Evolutionary conservation across 2,329 filamentous ascomycete genomes (phyloP), one percentile per base, ranked within the genome.

Genomic region (Hypoxylon rubiginosum): DNA sequence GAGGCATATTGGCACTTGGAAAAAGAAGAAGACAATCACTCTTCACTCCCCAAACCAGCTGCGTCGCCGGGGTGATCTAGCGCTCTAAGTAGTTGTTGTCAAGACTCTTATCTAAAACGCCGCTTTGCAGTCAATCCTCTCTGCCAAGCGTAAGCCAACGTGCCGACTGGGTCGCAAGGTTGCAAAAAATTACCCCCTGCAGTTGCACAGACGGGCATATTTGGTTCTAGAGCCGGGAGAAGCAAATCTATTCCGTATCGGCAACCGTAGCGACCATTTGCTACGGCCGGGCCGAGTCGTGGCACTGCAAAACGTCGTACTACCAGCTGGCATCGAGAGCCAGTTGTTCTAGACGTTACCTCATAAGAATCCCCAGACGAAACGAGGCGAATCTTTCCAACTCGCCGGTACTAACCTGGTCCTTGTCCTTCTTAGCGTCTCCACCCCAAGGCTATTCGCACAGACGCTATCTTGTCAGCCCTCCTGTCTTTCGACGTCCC

Each of bases 391-490:
- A 60, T 67, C 52, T 63, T 57, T 59, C 69, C 69, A 68, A 58
- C 26, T 58, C 67, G 54, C 34, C 62, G 69, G 69, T 64, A 67
- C 61, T 49, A 52, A 61, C 69, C 64, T 68, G 57, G 67, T 67
- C 67, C 67, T 43, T 61, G 65, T 53, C 64, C 46, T 34, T 48
- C 17, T 57, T 71, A 71, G 69, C 62, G 69, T 69, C 69, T 62
- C 69, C 69, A 71, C 69, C 21, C 17, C 39, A 53, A 61, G 30
- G 43, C 28, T 60, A 53, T 55, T 65, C 45, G 63, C 63, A 67
- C 58, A 67, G 61, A 62, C 66, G 45, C 66, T 68, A 62, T 61
- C 32, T 54, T 64, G 68, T 65, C 52, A 50, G 36, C 61, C 32
- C 46, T 66, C 49, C 48, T 64, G 53, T 67, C 61, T 61, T 55